A percentile compares a stretch with the other conserved stretches of the same genome.
These are phyloP conservation scores for Hygrocybe punicea DNA, from an alignment of 768 basidiomycete species.

Conservation along the genomic window DNA sequence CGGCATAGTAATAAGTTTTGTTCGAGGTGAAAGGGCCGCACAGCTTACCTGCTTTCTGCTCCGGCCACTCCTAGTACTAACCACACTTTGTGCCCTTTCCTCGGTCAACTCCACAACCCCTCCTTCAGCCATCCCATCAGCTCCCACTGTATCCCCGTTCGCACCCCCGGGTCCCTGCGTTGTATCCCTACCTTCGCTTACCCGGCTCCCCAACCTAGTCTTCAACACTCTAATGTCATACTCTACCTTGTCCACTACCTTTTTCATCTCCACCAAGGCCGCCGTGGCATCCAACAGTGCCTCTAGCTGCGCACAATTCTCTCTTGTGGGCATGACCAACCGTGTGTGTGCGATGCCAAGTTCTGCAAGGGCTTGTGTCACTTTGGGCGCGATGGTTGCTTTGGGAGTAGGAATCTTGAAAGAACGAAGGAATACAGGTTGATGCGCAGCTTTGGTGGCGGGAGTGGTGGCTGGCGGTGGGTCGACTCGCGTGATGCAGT, in stretches of 20 bases:
- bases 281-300: slow-evolving; percentile 67
- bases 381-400: slow-evolving; percentile 66
- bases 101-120: slow-evolving; percentile 44
- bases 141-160: slow-evolving; percentile 35
- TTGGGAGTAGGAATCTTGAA: slow-evolving; percentile 82
- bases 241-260: slow-evolving; percentile 78
- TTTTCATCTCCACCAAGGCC: slow-evolving; percentile 84
- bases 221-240: slow-evolving; percentile 76
- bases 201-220: slow-evolving; percentile 54
- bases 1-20: neutral
- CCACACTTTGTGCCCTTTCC: slow-evolving; percentile 62
- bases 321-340: slow-evolving; percentile 91
- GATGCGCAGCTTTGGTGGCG: slow-evolving; percentile 72
- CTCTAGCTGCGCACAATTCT: slow-evolving; percentile 73
- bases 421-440: slow-evolving; percentile 80
- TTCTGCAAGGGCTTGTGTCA: slow-evolving; percentile 73
- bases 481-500: slow-evolving; percentile 74
- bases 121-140: slow-evolving; percentile 36
- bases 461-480: slow-evolving; percentile 44
- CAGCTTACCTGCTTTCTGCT: slow-evolving; percentile 57
- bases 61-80: slow-evolving; percentile 54
- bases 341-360: slow-evolving; percentile 67
- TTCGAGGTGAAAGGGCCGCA: neutral
- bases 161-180: slow-evolving; percentile 28
- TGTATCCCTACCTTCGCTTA: slow-evolving; percentile 41